Conservation (phyloP, 2,329 filamentous ascomycete species). For the Trichoderma lentiforme region DNA sequence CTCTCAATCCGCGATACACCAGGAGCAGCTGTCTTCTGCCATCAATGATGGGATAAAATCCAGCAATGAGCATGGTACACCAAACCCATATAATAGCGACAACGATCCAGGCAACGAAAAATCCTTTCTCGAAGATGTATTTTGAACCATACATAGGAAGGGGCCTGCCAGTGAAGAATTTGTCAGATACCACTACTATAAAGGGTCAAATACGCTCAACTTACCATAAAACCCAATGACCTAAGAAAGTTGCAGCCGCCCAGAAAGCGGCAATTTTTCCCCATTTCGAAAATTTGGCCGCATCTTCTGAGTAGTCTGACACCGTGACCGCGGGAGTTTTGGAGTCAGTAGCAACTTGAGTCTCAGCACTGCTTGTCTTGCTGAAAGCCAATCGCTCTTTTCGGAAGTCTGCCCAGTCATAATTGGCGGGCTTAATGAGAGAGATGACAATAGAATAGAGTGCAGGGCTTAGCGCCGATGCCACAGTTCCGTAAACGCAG, state of each 20-base stretch:
- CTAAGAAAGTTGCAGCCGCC: conserved; percentile 48
- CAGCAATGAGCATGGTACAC: conserved; percentile 47
- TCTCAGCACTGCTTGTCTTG: conserved; percentile 3
- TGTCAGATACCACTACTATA: background rate
- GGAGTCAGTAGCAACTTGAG: background rate
- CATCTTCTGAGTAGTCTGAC: conserved; percentile 29
- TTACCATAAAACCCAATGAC: conserved; percentile 51
- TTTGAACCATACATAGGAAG: conserved; percentile 52
- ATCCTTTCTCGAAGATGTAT: conserved; percentile 47
- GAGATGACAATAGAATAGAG: conserved; percentile 48
- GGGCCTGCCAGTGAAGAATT: conserved; percentile 30
- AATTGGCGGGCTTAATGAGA: conserved; percentile 40
- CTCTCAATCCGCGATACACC: conserved; percentile 21
- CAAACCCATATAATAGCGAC: conserved; percentile 53
- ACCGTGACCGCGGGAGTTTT: conserved; percentile 27
- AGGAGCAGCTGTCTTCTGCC: conserved; percentile 33
- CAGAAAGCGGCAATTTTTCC: conserved; percentile 43
- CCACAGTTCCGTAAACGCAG: conserved; percentile 51
- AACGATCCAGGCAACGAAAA: conserved; percentile 50
- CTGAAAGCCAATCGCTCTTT: conserved; percentile 41
- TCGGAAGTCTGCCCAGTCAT: conserved; percentile 38
- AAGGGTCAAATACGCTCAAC: background rate
- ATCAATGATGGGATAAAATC: conserved; percentile 49
- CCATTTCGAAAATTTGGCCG: conserved; percentile 44
- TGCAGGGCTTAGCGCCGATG: conserved; percentile 41